Percentiles rank a stretch among this genome's conserved stretches.
Conservation (phyloP, 129 eudicot genomes). For the Apium graveolens region DNA sequence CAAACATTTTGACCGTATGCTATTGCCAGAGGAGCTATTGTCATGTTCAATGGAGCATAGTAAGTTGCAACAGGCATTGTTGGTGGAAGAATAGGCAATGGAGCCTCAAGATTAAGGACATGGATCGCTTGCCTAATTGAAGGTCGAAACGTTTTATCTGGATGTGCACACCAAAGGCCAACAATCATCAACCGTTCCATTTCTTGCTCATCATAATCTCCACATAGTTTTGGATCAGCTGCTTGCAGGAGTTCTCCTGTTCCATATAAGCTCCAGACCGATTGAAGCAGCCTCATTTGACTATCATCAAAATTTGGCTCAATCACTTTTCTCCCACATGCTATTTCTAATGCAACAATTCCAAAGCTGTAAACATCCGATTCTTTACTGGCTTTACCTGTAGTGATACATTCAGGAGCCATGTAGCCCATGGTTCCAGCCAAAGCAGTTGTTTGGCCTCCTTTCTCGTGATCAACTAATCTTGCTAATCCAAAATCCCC, state of each 20-base stretch:
- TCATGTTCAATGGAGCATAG: conserved; percentile 3
- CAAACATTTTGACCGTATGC: conserved; percentile 2
- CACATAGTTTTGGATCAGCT: conserved; percentile 19
- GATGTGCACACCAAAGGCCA: conserved; percentile 3
- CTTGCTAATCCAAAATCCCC: conserved; percentile 36
- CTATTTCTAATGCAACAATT: conserved; percentile 22
- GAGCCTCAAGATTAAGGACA: conserved; percentile 21
- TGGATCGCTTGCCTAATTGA: conserved; percentile 23
- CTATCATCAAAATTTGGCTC: background rate
- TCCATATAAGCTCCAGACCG: conserved; percentile 27
- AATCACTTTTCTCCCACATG: conserved; percentile 20
- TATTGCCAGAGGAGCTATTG: background rate
- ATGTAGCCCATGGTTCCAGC: conserved; percentile 36
- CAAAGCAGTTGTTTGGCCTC: conserved; percentile 17
- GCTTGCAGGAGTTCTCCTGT: conserved; percentile 19
- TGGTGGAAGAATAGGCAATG: conserved; percentile 16
- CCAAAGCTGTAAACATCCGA: conserved; percentile 37
- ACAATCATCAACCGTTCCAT: conserved; percentile 24
- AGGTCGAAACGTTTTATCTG: conserved; percentile 19
- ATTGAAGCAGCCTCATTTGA: background rate
- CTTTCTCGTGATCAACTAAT: conserved; percentile 26
- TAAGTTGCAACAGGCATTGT: conserved; percentile 21
- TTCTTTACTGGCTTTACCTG: conserved; percentile 27
- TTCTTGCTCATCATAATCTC: conserved; percentile 10
- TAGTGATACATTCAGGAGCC: conserved; percentile 26